Evolutionary conservation across 1,139 yeast species (phyloP).

Genomic region (Saccharomyces hybrid): DNA sequence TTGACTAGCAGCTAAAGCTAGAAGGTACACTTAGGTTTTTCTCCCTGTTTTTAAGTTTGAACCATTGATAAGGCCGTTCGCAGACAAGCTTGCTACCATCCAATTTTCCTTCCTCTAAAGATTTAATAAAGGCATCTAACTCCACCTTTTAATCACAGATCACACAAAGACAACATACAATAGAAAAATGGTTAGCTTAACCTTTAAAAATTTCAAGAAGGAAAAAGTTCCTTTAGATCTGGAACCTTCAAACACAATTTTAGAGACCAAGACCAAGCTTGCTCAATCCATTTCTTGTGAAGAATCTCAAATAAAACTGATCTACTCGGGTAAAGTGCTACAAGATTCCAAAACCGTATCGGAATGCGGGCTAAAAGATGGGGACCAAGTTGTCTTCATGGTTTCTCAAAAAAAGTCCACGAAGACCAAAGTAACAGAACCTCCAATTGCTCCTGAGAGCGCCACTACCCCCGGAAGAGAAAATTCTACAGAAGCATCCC

Average conservation of each 20-base stretch:
- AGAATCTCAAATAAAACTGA: conserved; percentile 72
- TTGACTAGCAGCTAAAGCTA: background rate
- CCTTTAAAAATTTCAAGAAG: conserved; percentile 88
- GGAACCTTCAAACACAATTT: conserved; percentile 61
- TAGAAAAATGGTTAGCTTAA: conserved; percentile 56
- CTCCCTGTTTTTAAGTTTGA: background rate
- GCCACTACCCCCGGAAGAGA: conserved; percentile 21
- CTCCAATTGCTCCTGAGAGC: conserved; percentile 17
- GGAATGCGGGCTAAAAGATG: conserved; percentile 71
- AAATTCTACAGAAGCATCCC: conserved; percentile 26
- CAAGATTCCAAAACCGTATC: conserved; percentile 74
- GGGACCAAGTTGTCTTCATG: conserved; percentile 91
- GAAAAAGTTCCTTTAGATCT: conserved; percentile 77
- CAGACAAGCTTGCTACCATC: background rate
- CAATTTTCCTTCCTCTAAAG: background rate
- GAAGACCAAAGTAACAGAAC: conserved; percentile 21
- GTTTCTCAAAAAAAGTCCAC: conserved; percentile 40
- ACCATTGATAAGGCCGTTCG: background rate
- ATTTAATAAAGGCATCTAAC: background rate
- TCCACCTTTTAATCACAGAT: background rate
- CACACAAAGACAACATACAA: background rate
- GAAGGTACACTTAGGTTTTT: background rate
- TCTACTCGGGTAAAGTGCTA: conserved; percentile 81
- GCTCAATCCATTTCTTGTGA: conserved; percentile 66
- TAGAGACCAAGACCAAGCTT: conserved; percentile 63